Evolutionary conservation across 2,329 filamentous ascomycete species (phyloP).

Genomic region (Colletotrichum sp.): DNA sequence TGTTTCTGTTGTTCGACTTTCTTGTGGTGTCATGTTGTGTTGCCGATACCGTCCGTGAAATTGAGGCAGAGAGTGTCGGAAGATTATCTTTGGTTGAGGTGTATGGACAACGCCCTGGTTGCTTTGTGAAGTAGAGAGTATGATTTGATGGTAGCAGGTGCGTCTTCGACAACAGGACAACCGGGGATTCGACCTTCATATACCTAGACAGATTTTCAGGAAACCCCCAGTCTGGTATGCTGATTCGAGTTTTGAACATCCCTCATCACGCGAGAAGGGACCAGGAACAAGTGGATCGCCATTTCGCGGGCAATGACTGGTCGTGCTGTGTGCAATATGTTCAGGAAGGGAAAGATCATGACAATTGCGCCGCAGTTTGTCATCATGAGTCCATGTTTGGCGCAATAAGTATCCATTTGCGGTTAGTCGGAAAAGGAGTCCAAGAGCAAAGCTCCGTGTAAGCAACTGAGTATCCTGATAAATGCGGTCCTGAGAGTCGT

Average conservation of each 20-base stretch:
- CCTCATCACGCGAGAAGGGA: background rate
- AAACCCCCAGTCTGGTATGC: background rate
- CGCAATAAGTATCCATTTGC: background rate
- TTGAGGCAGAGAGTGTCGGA: background rate
- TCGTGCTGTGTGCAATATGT: background rate
- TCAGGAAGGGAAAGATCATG: background rate
- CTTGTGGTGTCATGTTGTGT: background rate
- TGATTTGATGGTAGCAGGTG: background rate
- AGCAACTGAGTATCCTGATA: background rate
- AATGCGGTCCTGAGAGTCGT: background rate
- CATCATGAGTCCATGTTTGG: background rate
- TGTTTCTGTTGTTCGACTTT: background rate
- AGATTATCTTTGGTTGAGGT: background rate
- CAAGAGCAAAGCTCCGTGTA: background rate
- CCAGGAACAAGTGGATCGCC: background rate
- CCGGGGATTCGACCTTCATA: background rate
- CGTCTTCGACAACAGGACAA: background rate
- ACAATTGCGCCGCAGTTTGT: background rate
- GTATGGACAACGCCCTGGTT: background rate
- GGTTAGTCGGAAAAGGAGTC: background rate
- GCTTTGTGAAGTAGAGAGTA: background rate
- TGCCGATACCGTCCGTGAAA: background rate
- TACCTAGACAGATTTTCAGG: background rate
- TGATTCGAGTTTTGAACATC: background rate
- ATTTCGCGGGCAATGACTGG: background rate